Conservation (phyloP, 140 eudicot genomes). For the Senecio squalidus region DNA sequence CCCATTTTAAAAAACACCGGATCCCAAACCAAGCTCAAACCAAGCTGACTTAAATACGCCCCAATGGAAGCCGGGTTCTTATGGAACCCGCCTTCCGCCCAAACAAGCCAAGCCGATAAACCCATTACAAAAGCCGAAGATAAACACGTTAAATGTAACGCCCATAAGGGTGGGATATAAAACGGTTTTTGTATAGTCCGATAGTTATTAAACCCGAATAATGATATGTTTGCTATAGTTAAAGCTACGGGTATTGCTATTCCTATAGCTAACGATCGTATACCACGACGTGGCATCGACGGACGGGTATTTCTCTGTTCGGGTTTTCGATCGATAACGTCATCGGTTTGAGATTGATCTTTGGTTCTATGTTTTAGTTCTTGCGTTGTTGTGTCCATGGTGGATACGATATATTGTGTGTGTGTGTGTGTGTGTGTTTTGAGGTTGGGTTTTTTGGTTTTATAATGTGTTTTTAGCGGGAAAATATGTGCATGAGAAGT, state of each 20-base stretch:
- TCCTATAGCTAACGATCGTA: conserved; percentile 53
- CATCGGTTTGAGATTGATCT: conserved; percentile 13
- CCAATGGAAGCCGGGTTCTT: conserved; percentile 38
- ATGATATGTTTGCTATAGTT: conserved; percentile 41
- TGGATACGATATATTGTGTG: not conserved
- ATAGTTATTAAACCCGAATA: conserved; percentile 44
- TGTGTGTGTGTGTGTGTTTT: not conserved
- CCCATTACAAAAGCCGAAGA: conserved; percentile 47
- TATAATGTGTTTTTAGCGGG: conserved; percentile 16
- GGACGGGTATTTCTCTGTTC: conserved; percentile 12
- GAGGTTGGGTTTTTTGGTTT: not conserved
- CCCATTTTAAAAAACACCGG: conserved; percentile 61
- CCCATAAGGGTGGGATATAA: conserved; percentile 74
- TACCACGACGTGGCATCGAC: conserved; percentile 62
- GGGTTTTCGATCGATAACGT: not conserved
- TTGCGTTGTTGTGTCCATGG: conserved; percentile 32
- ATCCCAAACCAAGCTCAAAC: conserved; percentile 62
- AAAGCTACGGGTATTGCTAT: conserved; percentile 49
- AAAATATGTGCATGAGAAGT: not conserved
- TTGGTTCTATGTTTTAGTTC: conserved; percentile 47
- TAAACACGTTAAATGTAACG: conserved; percentile 46
- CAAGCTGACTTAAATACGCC: conserved; percentile 55
- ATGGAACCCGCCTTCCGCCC: conserved; percentile 94
- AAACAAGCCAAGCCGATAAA: conserved; percentile 75
- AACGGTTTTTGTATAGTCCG: conserved; percentile 29